Base-by-base conservation (phyloP, 805 yeast species). In the Kodamaea leandrae region DNA sequence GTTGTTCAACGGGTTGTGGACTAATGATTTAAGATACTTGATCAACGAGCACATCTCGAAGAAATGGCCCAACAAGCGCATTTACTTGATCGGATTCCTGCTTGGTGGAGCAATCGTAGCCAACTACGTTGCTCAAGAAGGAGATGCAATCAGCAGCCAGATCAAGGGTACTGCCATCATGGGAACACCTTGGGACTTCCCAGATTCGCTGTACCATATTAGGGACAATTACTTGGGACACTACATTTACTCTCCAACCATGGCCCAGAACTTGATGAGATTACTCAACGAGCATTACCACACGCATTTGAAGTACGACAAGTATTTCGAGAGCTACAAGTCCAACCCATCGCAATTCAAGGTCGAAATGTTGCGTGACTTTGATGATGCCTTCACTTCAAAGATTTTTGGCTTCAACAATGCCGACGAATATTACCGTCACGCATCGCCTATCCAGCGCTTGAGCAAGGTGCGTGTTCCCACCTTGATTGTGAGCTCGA, bases 111-210 rank as follows among this genome's bases (percentile, higher is more conserved):
- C 84, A 9, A 69, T 83, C 36, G 52, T 79, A 27, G 68, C 82
- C 14, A 85, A 85, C 54, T 85, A 82, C 53, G 58, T 85, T 39
- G 90, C 86, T 25, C 85, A 82, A 59, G 86, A 81, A 50, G 63
- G 60, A 23, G 57, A 50, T 23, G 72, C 72, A 4, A 76, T 73
- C 2, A 62, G 75, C 38, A 56, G 74, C 1, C 72, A 72, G 41
- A 67, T 83, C 42, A 68, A 72, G 29, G 81, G 83, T 4, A 83
- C 87, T 3, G 69, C 77, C 10, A 61, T 78, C 7, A 61, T 84
- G 51, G 82, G 83, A 12, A 66, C 80, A 16, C 91, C 91, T 7
- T 85, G 90, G 90, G 86, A 84, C 58, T 67, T 85, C 55, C 60
- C 73, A 12, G 79, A 74, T 44, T 71, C 83, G 6, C 66, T 72